phyloP scores from a whole-genome alignment of 176 grass and related monocot genomes.

The maize (Zea mays) region DNA sequence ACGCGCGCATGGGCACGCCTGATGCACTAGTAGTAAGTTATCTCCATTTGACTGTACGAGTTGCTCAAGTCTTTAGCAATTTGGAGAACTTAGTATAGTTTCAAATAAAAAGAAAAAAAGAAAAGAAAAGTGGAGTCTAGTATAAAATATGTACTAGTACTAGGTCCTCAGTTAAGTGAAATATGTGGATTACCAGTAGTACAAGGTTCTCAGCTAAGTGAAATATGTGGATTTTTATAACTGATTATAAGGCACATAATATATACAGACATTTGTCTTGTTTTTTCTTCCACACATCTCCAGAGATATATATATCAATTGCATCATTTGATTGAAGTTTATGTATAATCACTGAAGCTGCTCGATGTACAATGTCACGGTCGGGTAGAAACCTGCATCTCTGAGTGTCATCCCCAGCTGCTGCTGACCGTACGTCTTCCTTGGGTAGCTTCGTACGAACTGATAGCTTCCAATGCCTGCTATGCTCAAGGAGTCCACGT shows the following conservation, averaged over 20 bases:
- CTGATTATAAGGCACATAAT: background rate
- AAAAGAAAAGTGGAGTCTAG: background rate
- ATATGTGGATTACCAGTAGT: background rate
- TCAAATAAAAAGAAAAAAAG: no score
- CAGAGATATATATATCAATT: background rate
- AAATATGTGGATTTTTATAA: background rate
- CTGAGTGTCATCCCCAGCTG: conserved; percentile 54
- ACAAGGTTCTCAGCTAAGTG: background rate
- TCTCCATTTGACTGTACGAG: background rate
- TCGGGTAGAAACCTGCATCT: conserved; percentile 76
- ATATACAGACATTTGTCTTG: background rate
- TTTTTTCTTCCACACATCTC: background rate
- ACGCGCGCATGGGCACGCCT: no score
- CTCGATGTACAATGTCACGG: conserved; percentile 63
- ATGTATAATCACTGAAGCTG: conserved; percentile 40
- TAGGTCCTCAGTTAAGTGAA: background rate
- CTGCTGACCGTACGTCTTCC: conserved; percentile 57
- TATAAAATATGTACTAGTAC: background rate
- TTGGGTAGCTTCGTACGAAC: conserved; percentile 54
- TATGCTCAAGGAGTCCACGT: conserved; percentile 47
- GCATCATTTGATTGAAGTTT: background rate
- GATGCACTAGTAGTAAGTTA: background rate
- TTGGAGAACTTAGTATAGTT: no score
- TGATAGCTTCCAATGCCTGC: conserved; percentile 56
- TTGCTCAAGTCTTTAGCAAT: no score